Conservation (phyloP, 345 rosid species). For the Murraya koenigii region DNA sequence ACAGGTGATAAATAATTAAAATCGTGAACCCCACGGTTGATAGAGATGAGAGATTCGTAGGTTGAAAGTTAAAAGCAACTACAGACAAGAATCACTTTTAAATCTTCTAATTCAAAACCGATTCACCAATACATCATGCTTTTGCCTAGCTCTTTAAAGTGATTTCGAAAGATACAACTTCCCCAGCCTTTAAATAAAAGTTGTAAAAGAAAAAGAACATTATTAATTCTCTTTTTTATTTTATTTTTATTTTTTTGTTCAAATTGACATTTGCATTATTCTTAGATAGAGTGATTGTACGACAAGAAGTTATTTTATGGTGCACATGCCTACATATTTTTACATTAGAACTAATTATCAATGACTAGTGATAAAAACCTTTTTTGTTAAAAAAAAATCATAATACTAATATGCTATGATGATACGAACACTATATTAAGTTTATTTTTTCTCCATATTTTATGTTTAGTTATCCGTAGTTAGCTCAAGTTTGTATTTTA, state of each 20-base stretch:
- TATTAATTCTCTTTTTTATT: background rate
- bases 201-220: background rate
- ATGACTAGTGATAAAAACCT: too few relatives aligned
- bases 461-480: too few relatives aligned
- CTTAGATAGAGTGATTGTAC: background rate
- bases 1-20: background rate
- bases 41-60: background rate
- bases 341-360: too few relatives aligned
- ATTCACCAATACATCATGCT: background rate
- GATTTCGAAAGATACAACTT: background rate
- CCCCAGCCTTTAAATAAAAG: background rate
- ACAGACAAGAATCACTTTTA: constrained; percentile 10
- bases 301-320: background rate
- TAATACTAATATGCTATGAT: too few relatives aligned
- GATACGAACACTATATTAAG: too few relatives aligned
- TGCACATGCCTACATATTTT: too few relatives aligned
- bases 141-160: background rate
- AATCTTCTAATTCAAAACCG: background rate
- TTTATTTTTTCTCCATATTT: too few relatives aligned
- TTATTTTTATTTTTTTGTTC: too few relatives aligned
- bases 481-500: too few relatives aligned
- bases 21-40: constrained; percentile 3
- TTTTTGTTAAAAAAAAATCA: too few relatives aligned
- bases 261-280: too few relatives aligned
- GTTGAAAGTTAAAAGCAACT: constrained; percentile 12